Evolutionary conservation across 1,139 yeast genomes (phyloP).

Genomic region (Meyerozyma smithsonii): DNA sequence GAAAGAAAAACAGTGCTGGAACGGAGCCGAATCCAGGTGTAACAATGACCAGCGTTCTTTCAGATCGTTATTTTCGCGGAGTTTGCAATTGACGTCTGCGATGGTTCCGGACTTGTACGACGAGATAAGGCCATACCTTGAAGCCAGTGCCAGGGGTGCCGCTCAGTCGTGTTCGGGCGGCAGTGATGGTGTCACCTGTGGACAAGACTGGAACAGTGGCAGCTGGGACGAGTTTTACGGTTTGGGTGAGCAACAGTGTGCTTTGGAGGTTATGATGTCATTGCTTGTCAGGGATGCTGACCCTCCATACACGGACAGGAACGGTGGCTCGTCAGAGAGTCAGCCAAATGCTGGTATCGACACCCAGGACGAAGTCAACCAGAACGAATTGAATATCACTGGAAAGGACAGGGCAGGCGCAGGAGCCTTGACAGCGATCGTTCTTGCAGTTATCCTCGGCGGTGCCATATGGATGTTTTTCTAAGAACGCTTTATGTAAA

Average conservation of each 20-base stretch:
- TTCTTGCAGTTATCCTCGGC: conserved; percentile 61
- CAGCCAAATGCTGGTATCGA: conserved; percentile 55
- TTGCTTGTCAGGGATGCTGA: conserved; percentile 50
- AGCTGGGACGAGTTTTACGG: conserved; percentile 77
- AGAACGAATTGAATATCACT: conserved; percentile 42
- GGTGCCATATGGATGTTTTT: conserved; percentile 71
- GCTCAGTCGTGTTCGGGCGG: conserved; percentile 86
- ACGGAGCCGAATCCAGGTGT: conserved; percentile 45
- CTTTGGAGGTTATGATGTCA: conserved; percentile 72
- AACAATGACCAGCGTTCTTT: conserved; percentile 88
- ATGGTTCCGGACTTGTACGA: conserved; percentile 61
- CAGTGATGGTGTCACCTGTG: conserved; percentile 84
- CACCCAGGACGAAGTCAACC: conserved; percentile 27
- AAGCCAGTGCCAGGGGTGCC: conserved; percentile 70
- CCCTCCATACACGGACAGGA: conserved; percentile 52
- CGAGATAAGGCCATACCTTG: conserved; percentile 44
- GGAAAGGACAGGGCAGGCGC: conserved; percentile 83
- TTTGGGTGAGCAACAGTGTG: conserved; percentile 91
- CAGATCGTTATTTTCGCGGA: conserved; percentile 75
- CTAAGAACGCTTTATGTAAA: conserved; percentile 13
- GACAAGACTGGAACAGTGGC: conserved; percentile 68
- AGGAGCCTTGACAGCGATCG: conserved; percentile 72
- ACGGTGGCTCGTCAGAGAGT: conserved; percentile 62
- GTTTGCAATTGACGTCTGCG: conserved; percentile 68
- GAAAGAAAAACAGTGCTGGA: conserved; percentile 83